phyloP scores from a whole-genome alignment of 805 yeast species.

The Schwanniomyces pseudopolymorphus region DNA sequence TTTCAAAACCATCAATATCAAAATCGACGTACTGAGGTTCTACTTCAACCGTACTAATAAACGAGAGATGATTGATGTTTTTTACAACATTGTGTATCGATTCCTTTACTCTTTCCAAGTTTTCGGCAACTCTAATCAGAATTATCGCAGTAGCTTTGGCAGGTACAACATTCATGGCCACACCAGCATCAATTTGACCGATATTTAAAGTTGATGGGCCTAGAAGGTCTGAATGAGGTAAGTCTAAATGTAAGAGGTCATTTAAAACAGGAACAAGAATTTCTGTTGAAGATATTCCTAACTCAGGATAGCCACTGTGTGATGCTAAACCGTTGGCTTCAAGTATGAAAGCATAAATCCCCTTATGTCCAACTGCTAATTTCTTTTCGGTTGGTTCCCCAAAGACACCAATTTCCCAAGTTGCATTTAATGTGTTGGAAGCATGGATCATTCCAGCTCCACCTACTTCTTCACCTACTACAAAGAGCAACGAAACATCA shows the following conservation, averaged over 20 bases:
- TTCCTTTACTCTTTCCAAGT: slow-evolving; percentile 34
- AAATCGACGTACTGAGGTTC: slow-evolving; percentile 2
- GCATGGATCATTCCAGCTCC: slow-evolving; percentile 63
- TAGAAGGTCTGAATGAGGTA: slow-evolving; percentile 52
- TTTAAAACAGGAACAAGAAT: slow-evolving; percentile 52
- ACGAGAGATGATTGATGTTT: slow-evolving; percentile 20
- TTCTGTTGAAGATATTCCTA: slow-evolving; percentile 63
- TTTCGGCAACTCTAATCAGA: slow-evolving; percentile 55
- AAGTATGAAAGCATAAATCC: slow-evolving; percentile 44
- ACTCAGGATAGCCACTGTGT: slow-evolving; percentile 70
- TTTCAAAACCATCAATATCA: slow-evolving; percentile 14
- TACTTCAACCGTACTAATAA: slow-evolving; percentile 7
- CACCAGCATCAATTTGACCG: slow-evolving; percentile 59
- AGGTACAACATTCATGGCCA: slow-evolving; percentile 67
- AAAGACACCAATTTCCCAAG: slow-evolving; percentile 63
- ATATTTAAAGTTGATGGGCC: slow-evolving; percentile 65
- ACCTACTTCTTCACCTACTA: slow-evolving; percentile 69
- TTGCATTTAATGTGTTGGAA: slow-evolving; percentile 34
- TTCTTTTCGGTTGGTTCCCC: slow-evolving; percentile 77
- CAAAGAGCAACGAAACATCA: slow-evolving; percentile 58
- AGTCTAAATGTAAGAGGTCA: slow-evolving; percentile 40
- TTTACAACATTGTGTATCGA: slow-evolving; percentile 36
- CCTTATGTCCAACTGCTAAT: slow-evolving; percentile 71
- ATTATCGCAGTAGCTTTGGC: slow-evolving; percentile 52
- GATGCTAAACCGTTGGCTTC: slow-evolving; percentile 55